Evolutionary conservation across 2,329 filamentous ascomycete species (phyloP).

Genomic region (Claviceps pazoutovae): DNA sequence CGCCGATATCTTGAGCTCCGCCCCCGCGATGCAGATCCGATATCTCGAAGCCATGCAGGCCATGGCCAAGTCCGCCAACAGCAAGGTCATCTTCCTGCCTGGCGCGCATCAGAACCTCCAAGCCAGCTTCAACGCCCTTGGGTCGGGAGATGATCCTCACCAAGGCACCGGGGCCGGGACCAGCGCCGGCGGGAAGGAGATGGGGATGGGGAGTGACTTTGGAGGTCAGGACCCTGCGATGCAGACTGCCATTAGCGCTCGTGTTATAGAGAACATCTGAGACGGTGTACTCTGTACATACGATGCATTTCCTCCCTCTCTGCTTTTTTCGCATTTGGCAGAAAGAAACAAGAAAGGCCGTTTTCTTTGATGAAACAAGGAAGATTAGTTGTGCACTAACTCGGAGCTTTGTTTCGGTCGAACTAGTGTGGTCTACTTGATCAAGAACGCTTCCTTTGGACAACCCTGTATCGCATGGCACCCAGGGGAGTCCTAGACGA

Average conservation of each 20-base stretch:
- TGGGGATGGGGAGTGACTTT: constrained; percentile 28
- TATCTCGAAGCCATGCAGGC: constrained; percentile 98
- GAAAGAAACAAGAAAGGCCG: too few species aligned
- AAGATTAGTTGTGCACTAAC: constrained; percentile 14
- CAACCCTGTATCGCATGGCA: constrained; percentile 7
- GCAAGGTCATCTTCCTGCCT: constrained; percentile 76
- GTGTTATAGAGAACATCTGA: constrained; percentile 77
- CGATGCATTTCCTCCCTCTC: too few species aligned
- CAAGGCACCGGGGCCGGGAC: constrained; percentile 27
- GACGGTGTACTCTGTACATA: background rate
- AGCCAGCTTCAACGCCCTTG: constrained; percentile 28
- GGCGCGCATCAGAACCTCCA: constrained; percentile 43
- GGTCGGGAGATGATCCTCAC: constrained; percentile 15
- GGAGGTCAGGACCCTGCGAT: constrained; percentile 46
- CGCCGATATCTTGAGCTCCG: constrained; percentile 81
- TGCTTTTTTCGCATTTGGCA: too few species aligned
- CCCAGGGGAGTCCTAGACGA: constrained; percentile 10
- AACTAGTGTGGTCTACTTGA: constrained; percentile 24
- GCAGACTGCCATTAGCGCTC: constrained; percentile 68
- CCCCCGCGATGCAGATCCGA: constrained; percentile 94
- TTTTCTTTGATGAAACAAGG: background rate
- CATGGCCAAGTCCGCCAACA: constrained; percentile 90
- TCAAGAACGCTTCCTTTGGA: constrained; percentile 4
- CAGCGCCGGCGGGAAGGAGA: constrained; percentile 33
- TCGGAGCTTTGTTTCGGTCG: constrained; percentile 12